phyloP scores from a whole-genome alignment of 352 stramenopile species.

The Phytophthora crassamura region DNA sequence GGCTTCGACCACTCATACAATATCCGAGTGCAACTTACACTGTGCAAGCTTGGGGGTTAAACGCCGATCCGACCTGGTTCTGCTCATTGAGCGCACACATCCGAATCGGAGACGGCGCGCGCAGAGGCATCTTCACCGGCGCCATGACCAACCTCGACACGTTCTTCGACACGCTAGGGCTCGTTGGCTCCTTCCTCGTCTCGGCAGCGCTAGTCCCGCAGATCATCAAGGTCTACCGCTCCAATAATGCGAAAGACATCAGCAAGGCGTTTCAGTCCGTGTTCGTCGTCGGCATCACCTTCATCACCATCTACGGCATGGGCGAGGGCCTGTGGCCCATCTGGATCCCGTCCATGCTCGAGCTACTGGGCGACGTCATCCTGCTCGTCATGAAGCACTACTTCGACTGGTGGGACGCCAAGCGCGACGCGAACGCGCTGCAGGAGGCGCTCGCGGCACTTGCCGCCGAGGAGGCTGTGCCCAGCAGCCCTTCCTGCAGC shows the following conservation, averaged over 20 bases:
- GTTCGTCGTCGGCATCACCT: constrained; percentile 50
- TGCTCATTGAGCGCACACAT: too few relatives aligned
- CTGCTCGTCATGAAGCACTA: constrained; percentile 57
- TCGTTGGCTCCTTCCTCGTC: constrained; percentile 69
- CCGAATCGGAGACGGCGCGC: neutral
- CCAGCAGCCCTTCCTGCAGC: neutral
- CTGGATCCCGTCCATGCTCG: constrained; percentile 58
- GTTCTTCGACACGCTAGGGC: constrained; percentile 58
- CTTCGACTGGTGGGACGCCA: constrained; percentile 43
- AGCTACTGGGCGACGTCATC: constrained; percentile 47
- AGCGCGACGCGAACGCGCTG: constrained; percentile 6
- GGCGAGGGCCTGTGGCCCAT: constrained; percentile 63
- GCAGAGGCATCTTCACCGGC: neutral
- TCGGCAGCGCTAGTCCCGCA: constrained; percentile 64
- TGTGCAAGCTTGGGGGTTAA: too few relatives aligned
- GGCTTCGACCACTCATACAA: too few relatives aligned
- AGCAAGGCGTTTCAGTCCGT: constrained; percentile 59
- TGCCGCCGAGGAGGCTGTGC: constrained; percentile 11
- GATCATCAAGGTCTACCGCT: constrained; percentile 65
- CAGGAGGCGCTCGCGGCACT: constrained; percentile 10
- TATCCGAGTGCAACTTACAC: too few relatives aligned
- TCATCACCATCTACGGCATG: constrained; percentile 57
- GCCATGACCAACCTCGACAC: constrained; percentile 38
- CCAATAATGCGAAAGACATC: constrained; percentile 64
- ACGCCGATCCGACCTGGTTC: neutral